Conservation (phyloP, 1,139 yeast genomes). For the Candida tunisiensis region DNA sequence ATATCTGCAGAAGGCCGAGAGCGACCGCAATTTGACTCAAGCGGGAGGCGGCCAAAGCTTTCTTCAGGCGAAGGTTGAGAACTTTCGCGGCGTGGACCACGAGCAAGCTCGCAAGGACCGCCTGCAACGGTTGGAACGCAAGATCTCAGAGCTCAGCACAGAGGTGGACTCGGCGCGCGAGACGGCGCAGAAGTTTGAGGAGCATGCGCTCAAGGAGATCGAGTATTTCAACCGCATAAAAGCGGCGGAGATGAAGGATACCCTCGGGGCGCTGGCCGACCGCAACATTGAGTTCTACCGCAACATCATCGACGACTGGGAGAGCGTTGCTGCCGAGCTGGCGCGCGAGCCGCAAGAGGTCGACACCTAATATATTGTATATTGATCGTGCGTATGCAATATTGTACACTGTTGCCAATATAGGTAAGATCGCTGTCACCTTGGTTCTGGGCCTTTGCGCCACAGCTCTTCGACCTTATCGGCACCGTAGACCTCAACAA, state of each 20-base stretch:
- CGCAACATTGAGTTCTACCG: conserved; percentile 63
- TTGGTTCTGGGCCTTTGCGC: no score
- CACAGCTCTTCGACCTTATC: conserved; percentile 19
- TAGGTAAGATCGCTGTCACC: no score
- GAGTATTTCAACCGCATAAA: conserved; percentile 72
- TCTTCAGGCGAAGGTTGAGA: conserved; percentile 38
- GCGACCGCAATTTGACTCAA: conserved; percentile 44
- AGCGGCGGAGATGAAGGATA: conserved; percentile 54
- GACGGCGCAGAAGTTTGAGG: conserved; percentile 56
- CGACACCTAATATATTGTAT: no score
- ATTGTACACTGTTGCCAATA: not conserved
- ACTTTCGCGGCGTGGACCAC: conserved; percentile 42
- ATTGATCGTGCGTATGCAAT: no score
- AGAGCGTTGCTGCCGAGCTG: conserved; percentile 13
- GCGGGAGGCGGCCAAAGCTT: conserved; percentile 42
- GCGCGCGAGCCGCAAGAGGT: no score
- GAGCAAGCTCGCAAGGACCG: conserved; percentile 37
- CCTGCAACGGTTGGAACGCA: conserved; percentile 31
- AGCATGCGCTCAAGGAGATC: conserved; percentile 51
- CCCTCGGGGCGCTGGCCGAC: conserved; percentile 57
- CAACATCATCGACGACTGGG: conserved; percentile 60
- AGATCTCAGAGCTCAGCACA: conserved; percentile 37
- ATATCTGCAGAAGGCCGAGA: conserved; percentile 51
- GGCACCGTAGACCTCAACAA: conserved; percentile 32
- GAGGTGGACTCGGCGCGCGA: conserved; percentile 52